phyloP scores from a whole-genome alignment of 164 flowering plant species.

The Nymphaea colorata region DNA sequence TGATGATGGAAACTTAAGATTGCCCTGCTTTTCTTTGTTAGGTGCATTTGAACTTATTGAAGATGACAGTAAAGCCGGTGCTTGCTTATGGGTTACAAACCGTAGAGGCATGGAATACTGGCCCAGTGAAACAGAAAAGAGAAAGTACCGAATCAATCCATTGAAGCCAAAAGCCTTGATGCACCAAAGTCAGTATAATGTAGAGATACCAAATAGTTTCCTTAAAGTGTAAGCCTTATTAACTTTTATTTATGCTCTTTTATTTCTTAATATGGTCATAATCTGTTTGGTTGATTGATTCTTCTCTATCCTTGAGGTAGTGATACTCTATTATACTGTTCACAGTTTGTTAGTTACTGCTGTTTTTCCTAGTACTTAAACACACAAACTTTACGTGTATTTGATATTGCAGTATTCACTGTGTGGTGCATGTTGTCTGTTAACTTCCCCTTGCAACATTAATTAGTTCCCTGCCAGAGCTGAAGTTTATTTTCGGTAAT shows the following conservation, averaged over 20 bases:
- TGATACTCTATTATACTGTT: too few relatives aligned
- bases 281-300: background rate
- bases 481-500: too few relatives aligned
- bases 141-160: conserved; percentile 41
- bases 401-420: too few relatives aligned
- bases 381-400: too few relatives aligned
- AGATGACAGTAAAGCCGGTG: conserved; percentile 81
- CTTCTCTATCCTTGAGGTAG: background rate
- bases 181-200: conserved; percentile 9
- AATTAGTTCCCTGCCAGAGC: too few relatives aligned
- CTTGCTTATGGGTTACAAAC: conserved; percentile 87
- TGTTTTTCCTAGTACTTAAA: too few relatives aligned
- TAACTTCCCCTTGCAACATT: too few relatives aligned
- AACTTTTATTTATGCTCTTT: background rate
- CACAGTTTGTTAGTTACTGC: too few relatives aligned
- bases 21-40: conserved; percentile 3
- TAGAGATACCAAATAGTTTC: conserved; percentile 58
- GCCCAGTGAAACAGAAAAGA: conserved; percentile 81
- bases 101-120: conserved; percentile 93
- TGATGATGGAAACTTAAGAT: too few relatives aligned
- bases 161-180: conserved; percentile 22
- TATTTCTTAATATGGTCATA: background rate
- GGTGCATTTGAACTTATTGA: conserved; percentile 87
- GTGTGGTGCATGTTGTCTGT: too few relatives aligned
- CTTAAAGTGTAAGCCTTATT: conserved; percentile 48